Conservation (phyloP, 1,284 basidiomycete genomes). For the Phlebopus sp. region DNA sequence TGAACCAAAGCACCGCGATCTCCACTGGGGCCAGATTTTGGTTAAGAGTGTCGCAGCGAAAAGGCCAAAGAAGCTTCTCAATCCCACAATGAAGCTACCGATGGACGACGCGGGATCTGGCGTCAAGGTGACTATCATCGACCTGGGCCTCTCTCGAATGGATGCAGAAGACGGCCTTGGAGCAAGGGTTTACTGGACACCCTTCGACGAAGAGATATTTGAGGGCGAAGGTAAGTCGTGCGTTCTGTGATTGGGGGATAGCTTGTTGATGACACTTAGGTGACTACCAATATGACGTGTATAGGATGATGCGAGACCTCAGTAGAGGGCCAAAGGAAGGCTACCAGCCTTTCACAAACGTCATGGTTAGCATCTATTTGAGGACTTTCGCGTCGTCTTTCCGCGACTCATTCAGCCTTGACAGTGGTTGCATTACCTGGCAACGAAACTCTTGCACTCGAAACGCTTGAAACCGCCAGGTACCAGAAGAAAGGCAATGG, state of each 20-base stretch:
- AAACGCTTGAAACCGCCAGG: conserved; percentile 62
- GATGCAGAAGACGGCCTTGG: conserved; percentile 48
- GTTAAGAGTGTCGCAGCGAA: conserved; percentile 54
- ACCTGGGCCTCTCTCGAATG: conserved; percentile 90
- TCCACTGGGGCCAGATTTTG: conserved; percentile 98
- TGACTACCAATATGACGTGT: conserved; percentile 93
- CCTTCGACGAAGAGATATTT: conserved; percentile 79
- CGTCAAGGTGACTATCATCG: conserved; percentile 83
- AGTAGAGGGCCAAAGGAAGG: conserved; percentile 65
- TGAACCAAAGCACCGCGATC: conserved; percentile 80
- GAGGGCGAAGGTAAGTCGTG: conserved; percentile 69
- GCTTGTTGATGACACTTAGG: conserved; percentile 41
- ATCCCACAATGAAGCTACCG: conserved; percentile 32
- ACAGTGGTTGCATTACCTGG: conserved; percentile 84
- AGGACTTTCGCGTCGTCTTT: neutral
- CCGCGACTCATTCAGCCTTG: conserved; percentile 9
- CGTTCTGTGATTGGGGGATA: neutral
- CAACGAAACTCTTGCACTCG: conserved; percentile 62
- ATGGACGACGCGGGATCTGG: conserved; percentile 65
- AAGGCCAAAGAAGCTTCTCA: conserved; percentile 21
- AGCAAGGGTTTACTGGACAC: conserved; percentile 62
- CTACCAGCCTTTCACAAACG: conserved; percentile 81
- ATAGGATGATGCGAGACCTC: conserved; percentile 78
- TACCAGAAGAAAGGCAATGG: conserved; percentile 16
- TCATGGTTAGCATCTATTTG: conserved; percentile 75